A percentile compares a stretch with the other conserved stretches of the same genome.
phyloP scores from a whole-genome alignment of 768 basidiomycete species.

The Panaeolus papilionaceus region DNA sequence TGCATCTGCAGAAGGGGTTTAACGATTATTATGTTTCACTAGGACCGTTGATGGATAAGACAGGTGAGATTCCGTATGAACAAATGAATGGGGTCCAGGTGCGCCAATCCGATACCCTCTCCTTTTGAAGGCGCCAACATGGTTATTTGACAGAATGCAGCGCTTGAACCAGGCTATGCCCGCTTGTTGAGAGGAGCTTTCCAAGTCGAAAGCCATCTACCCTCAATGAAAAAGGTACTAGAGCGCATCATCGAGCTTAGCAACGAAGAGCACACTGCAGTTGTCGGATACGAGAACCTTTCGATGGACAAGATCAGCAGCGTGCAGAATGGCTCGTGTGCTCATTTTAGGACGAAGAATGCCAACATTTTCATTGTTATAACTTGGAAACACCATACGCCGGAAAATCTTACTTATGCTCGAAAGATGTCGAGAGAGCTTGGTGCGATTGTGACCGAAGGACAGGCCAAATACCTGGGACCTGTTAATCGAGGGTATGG shows the following conservation, averaged over 20 bases:
- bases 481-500: slow-evolving; percentile 43
- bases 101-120: background rate
- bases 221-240: slow-evolving; percentile 35
- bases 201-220: slow-evolving; percentile 35
- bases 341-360: slow-evolving; percentile 45
- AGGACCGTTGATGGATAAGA: slow-evolving; percentile 48
- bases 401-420: slow-evolving; percentile 36
- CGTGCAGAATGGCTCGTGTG: slow-evolving; percentile 34
- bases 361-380: slow-evolving; percentile 41
- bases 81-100: slow-evolving; percentile 47
- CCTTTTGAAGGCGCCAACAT: background rate
- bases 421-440: slow-evolving; percentile 37
- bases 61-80: slow-evolving; percentile 54
- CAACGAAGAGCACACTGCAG: slow-evolving; percentile 1
- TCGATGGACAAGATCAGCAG: slow-evolving; percentile 43
- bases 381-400: slow-evolving; percentile 39
- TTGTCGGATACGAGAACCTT: slow-evolving; percentile 48
- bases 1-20: background rate
- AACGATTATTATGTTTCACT: background rate
- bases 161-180: slow-evolving; percentile 40
- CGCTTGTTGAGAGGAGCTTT: slow-evolving; percentile 51
- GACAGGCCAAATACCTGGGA: slow-evolving; percentile 34
- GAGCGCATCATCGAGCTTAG: slow-evolving; percentile 31
- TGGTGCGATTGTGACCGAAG: slow-evolving; percentile 33
- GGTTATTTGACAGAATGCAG: slow-evolving; percentile 40